phyloP scores from a whole-genome alignment of 169 alveolate genomes.

The Plasmodium vinckei region DNA sequence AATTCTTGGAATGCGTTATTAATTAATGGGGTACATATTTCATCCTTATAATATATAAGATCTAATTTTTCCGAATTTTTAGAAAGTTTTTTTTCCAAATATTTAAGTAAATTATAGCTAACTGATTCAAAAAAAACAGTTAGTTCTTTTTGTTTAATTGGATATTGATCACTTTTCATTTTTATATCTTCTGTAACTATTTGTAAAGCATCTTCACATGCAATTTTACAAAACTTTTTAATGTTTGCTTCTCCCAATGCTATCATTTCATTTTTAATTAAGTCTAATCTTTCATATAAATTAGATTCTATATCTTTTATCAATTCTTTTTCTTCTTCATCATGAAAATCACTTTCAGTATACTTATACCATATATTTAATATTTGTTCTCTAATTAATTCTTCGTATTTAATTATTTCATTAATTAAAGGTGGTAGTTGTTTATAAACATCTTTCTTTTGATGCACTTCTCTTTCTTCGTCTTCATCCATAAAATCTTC shows the following conservation, averaged over 20 bases:
- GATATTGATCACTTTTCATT: conserved; percentile 77
- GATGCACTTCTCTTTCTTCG: not conserved
- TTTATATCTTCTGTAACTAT: conserved; percentile 69
- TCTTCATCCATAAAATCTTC: conserved; percentile 28
- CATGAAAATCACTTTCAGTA: conserved; percentile 77
- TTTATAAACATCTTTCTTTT: conserved; percentile 32
- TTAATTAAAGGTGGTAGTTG: conserved; percentile 56
- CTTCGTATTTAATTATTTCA: conserved; percentile 72
- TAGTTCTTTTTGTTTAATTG: conserved; percentile 73
- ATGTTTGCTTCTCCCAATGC: conserved; percentile 71
- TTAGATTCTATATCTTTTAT: conserved; percentile 73
- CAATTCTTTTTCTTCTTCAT: conserved; percentile 69
- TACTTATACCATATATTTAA: conserved; percentile 76
- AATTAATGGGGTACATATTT: conserved; percentile 70
- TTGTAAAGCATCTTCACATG: conserved; percentile 78
- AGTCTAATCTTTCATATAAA: conserved; percentile 74
- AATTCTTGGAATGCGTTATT: conserved; percentile 74
- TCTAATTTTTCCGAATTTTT: conserved; percentile 73
- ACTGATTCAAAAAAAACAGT: conserved; percentile 69
- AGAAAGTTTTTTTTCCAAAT: conserved; percentile 71
- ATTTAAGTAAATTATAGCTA: conserved; percentile 71
- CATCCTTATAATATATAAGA: conserved; percentile 66
- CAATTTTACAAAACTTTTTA: conserved; percentile 72
- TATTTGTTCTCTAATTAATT: conserved; percentile 73
- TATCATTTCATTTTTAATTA: conserved; percentile 69